phyloP scores from a whole-genome alignment of 1,139 yeast genomes.

The Casaregolazyma lundiana region DNA sequence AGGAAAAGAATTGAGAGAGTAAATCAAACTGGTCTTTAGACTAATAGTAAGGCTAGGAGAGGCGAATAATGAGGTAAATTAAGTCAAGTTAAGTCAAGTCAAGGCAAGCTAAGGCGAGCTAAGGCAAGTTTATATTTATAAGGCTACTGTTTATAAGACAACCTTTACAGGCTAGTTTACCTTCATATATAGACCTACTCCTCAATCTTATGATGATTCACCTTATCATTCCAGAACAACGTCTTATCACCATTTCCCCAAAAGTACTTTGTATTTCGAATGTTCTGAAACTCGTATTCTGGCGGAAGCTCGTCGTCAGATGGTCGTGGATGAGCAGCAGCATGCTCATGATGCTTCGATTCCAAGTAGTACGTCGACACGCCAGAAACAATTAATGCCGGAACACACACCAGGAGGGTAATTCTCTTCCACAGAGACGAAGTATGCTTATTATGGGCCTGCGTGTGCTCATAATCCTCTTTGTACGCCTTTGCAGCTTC shows the following conservation, averaged over 20 bases:
- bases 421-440: constrained; percentile 81
- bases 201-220: constrained; percentile 65
- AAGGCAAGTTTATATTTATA: too few species aligned
- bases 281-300: constrained; percentile 86
- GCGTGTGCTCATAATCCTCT: constrained; percentile 51
- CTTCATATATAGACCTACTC: too few species aligned
- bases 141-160: too few species aligned
- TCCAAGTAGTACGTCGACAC: constrained; percentile 79
- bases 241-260: constrained; percentile 99
- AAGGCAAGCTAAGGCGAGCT: too few species aligned
- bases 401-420: constrained; percentile 73
- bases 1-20: neutral
- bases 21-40: too few species aligned
- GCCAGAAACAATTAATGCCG: constrained; percentile 71
- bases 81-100: too few species aligned
- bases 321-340: constrained; percentile 60
- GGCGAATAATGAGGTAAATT: too few species aligned
- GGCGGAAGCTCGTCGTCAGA: constrained; percentile 87
- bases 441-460: constrained; percentile 73
- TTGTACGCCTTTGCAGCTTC: constrained; percentile 54
- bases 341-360: constrained; percentile 82
- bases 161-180: too few species aligned
- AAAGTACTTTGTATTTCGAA: constrained; percentile 78
- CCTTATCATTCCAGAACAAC: constrained; percentile 88
- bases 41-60: too few species aligned